Conservation (phyloP, 2,329 filamentous ascomycete species). For the Fusarium sp. region DNA sequence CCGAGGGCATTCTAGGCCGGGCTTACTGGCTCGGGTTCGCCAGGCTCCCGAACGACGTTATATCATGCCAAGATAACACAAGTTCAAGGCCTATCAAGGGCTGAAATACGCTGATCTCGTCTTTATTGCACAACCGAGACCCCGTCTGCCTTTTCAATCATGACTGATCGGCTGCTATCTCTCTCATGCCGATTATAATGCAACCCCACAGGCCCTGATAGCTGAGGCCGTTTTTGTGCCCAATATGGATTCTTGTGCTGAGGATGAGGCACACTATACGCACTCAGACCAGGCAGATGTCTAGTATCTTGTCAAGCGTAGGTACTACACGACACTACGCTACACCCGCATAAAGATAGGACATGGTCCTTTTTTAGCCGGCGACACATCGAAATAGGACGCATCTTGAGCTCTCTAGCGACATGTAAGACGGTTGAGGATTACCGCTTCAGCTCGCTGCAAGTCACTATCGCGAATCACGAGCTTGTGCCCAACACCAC, state of each 20-base stretch:
- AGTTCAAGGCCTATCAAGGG: neutral
- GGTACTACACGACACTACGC: constrained; percentile 7
- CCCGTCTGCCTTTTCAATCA: neutral
- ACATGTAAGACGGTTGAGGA: constrained; percentile 1
- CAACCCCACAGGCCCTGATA: constrained; percentile 32
- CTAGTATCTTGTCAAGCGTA: constrained; percentile 29
- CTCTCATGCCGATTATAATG: constrained; percentile 1
- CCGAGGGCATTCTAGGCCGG: neutral
- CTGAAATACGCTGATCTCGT: neutral
- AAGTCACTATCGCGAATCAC: constrained; percentile 21
- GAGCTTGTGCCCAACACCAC: constrained; percentile 11
- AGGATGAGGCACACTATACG: constrained; percentile 9
- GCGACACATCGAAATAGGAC: neutral
- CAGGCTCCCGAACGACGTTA: constrained; percentile 2
- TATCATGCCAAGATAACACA: constrained; percentile 10
- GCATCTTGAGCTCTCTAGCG: neutral
- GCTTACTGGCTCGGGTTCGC: constrained; percentile 7
- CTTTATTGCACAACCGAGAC: neutral
- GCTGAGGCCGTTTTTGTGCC: constrained; percentile 36
- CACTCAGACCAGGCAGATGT: constrained; percentile 29
- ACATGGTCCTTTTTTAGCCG: constrained; percentile 30
- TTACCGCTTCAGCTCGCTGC: constrained; percentile 27
- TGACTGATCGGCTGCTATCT: constrained; percentile 9
- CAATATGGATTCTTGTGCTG: constrained; percentile 27
- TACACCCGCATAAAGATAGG: constrained; percentile 12